These are phyloP conservation scores for Penicillium goetzii DNA, from an alignment of 495 filamentous ascomycete species.

Conservation along the genomic window DNA sequence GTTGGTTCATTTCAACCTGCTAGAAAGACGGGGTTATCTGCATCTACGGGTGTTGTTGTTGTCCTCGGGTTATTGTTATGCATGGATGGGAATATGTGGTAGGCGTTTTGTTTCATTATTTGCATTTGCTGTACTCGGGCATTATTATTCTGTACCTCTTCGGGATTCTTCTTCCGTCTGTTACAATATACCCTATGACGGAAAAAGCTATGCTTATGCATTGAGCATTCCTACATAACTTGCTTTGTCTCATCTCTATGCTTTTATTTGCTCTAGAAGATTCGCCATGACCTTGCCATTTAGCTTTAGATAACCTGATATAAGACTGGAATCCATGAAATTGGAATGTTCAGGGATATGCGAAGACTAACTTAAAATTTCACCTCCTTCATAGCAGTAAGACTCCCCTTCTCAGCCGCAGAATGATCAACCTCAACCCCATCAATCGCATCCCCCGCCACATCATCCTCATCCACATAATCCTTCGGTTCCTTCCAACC, in stretches of 20 bases:
- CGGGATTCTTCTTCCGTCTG: not conserved
- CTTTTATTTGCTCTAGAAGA: not conserved
- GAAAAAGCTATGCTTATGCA: not conserved
- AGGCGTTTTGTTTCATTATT: not conserved
- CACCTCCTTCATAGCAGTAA: conserved; percentile 1
- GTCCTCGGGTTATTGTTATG: not conserved
- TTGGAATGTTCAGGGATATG: too few species aligned
- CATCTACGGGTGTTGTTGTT: not conserved
- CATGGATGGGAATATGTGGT: not conserved
- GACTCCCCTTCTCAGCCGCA: not conserved
- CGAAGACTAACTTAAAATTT: not conserved
- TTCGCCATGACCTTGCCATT: too few species aligned
- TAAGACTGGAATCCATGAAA: not conserved
- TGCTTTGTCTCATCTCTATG: not conserved
- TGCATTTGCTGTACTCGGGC: not conserved
- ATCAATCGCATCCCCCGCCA: conserved; percentile 1
- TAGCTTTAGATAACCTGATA: not conserved
- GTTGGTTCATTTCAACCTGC: not conserved
- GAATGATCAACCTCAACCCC: not conserved
- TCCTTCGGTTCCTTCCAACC: conserved; percentile 43
- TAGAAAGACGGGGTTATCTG: not conserved
- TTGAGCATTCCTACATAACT: not conserved
- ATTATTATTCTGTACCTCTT: not conserved
- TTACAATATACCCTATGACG: not conserved
- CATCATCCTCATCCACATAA: conserved; percentile 35